Conservation (phyloP, 2,329 filamentous ascomycete genomes). For the Aspergillus transmontanensis region DNA sequence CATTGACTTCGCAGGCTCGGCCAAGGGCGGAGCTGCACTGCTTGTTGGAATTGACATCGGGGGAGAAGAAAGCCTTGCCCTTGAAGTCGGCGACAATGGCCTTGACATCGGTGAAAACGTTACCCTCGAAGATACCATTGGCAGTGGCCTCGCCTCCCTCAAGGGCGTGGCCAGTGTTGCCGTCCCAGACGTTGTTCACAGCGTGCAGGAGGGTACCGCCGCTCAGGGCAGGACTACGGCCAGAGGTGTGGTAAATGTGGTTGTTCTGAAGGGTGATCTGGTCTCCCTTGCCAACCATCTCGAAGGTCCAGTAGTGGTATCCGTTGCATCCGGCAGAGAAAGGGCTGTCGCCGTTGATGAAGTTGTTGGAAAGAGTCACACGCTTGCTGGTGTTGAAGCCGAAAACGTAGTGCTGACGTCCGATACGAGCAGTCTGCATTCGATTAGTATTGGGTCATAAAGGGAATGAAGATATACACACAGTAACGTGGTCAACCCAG, state of each 20-base stretch:
- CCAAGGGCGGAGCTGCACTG: neutral
- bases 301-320: slow-evolving; percentile 52
- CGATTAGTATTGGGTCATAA: neutral
- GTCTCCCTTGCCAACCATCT: slow-evolving; percentile 57
- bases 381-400: slow-evolving; percentile 56
- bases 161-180: slow-evolving; percentile 59
- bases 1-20: neutral
- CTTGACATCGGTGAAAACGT: neutral
- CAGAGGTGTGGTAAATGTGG: slow-evolving; percentile 62
- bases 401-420: slow-evolving; percentile 63
- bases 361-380: slow-evolving; percentile 62
- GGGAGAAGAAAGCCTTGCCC: neutral
- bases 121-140: neutral
- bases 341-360: slow-evolving; percentile 57
- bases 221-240: slow-evolving; percentile 59
- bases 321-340: slow-evolving; percentile 61
- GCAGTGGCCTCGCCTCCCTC: slow-evolving; percentile 34
- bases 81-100: neutral
- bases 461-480: neutral
- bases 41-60: neutral
- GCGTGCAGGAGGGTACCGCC: slow-evolving; percentile 61
- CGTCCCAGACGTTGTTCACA: slow-evolving; percentile 62
- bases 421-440: slow-evolving; percentile 53
- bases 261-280: slow-evolving; percentile 61
- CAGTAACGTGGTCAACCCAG: slow-evolving; percentile 53